A percentile compares a stretch with the other conserved stretches of the same genome.
phyloP scores from a whole-genome alignment of 495 filamentous ascomycete genomes.

The Penicillium macrosclerotiorum region DNA sequence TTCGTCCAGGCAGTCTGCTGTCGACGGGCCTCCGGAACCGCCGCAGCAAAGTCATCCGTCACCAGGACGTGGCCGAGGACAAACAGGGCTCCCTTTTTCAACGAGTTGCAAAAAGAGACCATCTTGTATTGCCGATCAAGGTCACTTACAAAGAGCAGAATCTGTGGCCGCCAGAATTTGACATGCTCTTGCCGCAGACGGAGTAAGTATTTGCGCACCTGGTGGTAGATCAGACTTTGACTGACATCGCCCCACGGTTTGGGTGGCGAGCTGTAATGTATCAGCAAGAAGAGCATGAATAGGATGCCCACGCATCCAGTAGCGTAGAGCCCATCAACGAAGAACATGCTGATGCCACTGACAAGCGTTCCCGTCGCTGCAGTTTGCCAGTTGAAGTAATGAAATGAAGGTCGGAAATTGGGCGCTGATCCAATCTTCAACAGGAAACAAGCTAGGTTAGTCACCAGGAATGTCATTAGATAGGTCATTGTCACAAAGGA shows the following conservation, averaged over 20 bases:
- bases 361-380: slow-evolving; percentile 70
- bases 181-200: slow-evolving; percentile 83
- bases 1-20: slow-evolving; percentile 83
- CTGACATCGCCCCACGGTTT: slow-evolving; percentile 91
- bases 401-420: slow-evolving; percentile 85
- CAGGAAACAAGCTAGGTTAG: slow-evolving; percentile 82
- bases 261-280: slow-evolving; percentile 80
- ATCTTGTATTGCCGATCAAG: slow-evolving; percentile 73
- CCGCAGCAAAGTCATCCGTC: slow-evolving; percentile 72
- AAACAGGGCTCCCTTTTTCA: slow-evolving; percentile 86
- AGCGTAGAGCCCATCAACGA: slow-evolving; percentile 82
- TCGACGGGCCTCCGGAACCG: slow-evolving; percentile 75
- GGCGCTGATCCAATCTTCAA: slow-evolving; percentile 91
- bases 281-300: slow-evolving; percentile 73
- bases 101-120: slow-evolving; percentile 86
- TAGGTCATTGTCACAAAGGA: slow-evolving; percentile 89
- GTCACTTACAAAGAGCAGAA: slow-evolving; percentile 80
- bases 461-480: slow-evolving; percentile 62
- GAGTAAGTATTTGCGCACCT: slow-evolving; percentile 84
- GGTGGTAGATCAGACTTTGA: slow-evolving; percentile 86
- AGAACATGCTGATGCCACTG: slow-evolving; percentile 81
- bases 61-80: slow-evolving; percentile 87
- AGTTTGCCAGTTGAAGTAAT: slow-evolving; percentile 85
- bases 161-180: slow-evolving; percentile 88
- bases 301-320: slow-evolving; percentile 71